Conservation (phyloP, 164 flowering plant genomes). For the Magnolia changhungtana region DNA sequence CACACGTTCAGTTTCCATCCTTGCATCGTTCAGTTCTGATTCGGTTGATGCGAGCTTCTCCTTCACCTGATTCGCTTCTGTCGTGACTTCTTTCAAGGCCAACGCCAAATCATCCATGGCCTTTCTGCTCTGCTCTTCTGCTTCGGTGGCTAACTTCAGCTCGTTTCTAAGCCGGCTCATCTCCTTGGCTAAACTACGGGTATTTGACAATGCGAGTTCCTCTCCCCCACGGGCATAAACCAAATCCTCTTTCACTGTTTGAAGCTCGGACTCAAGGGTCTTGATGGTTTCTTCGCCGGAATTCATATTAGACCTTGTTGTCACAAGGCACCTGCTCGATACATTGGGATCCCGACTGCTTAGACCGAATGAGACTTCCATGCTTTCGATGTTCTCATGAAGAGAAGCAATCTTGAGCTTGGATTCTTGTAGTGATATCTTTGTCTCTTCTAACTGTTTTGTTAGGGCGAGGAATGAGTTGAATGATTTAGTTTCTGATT, state of each 20-base stretch:
- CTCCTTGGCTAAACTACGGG: constrained; percentile 29
- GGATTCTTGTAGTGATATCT: constrained; percentile 51
- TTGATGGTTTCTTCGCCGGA: neutral
- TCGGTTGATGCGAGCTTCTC: constrained; percentile 36
- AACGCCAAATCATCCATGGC: constrained; percentile 86
- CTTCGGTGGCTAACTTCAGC: constrained; percentile 49
- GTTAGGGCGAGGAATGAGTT: constrained; percentile 40
- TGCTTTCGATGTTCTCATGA: constrained; percentile 22
- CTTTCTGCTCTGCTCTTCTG: constrained; percentile 66
- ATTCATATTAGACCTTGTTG: neutral
- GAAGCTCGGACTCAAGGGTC: constrained; percentile 16
- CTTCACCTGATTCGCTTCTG: constrained; percentile 47
- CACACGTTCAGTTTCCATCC: constrained; percentile 35
- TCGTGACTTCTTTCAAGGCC: constrained; percentile 67
- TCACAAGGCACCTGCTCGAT: neutral
- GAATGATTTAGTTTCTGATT: constrained; percentile 35
- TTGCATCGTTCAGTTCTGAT: constrained; percentile 36
- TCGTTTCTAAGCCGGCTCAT: constrained; percentile 41
- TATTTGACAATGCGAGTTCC: constrained; percentile 21
- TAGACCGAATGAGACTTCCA: constrained; percentile 15
- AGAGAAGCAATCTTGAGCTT: constrained; percentile 43
- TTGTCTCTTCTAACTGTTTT: constrained; percentile 56
- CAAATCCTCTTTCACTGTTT: constrained; percentile 23
- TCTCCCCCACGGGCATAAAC: constrained; percentile 24
- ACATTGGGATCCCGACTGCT: neutral